phyloP scores from a whole-genome alignment of 805 yeast genomes.

The Yueomyces sinensis region DNA sequence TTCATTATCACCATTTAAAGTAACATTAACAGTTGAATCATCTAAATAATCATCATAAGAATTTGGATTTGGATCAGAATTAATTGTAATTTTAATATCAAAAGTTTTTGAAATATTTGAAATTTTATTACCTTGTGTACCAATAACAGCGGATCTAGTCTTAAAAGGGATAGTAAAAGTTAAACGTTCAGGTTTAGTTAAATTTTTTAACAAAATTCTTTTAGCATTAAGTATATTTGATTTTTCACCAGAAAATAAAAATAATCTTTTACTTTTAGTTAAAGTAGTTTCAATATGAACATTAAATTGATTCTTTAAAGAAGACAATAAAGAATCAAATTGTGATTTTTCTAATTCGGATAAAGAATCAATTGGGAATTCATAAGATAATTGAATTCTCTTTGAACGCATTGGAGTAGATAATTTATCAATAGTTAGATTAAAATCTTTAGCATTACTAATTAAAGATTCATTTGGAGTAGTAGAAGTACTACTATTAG shows the following conservation, averaged over 20 bases:
- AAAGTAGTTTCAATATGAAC: slow-evolving; percentile 75
- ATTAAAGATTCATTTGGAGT: too few relatives aligned
- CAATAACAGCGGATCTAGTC: slow-evolving; percentile 69
- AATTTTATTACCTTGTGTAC: slow-evolving; percentile 71
- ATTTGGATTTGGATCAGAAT: slow-evolving; percentile 21
- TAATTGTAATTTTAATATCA: slow-evolving; percentile 53
- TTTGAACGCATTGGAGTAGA: slow-evolving; percentile 41
- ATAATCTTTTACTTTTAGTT: slow-evolving; percentile 56
- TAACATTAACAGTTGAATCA: slow-evolving; percentile 44
- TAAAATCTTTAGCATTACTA: slow-evolving; percentile 4
- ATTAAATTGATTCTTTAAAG: slow-evolving; percentile 41
- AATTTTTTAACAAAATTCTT: slow-evolving; percentile 56
- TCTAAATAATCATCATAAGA: slow-evolving; percentile 42
- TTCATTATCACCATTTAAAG: slow-evolving; percentile 72
- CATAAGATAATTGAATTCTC: slow-evolving; percentile 64
- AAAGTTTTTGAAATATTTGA: slow-evolving; percentile 66
- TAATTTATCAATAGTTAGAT: not conserved
- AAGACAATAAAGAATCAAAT: slow-evolving; percentile 49
- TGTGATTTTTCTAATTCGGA: slow-evolving; percentile 47
- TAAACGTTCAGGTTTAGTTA: slow-evolving; percentile 59
- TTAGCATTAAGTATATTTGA: slow-evolving; percentile 55
- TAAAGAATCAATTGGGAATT: slow-evolving; percentile 57
- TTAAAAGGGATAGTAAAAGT: slow-evolving; percentile 63
- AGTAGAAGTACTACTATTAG: too few relatives aligned
- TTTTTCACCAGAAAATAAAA: slow-evolving; percentile 65